Base-by-base conservation (phyloP, 805 yeast genomes). In the Nakazawaea peltata region DNA sequence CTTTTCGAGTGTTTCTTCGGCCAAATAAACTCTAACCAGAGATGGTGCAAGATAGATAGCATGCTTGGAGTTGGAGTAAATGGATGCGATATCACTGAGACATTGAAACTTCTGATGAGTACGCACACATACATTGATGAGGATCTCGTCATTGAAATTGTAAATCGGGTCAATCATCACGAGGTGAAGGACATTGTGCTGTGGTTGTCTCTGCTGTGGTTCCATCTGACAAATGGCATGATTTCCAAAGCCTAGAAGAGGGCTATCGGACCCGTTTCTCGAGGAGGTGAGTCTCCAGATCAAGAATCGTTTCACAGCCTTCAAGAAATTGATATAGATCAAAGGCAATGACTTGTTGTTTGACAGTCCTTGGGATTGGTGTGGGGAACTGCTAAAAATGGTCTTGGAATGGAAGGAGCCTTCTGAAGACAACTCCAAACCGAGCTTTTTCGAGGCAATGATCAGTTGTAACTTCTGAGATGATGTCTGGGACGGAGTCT, bases 31-130 rank as follows among this genome's bases (percentile, higher is more conserved):
- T 31, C 77, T 55, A 10, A 72, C 71, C 1, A 77, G 79, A 8
- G 77, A 68, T 1, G 81, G 81, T 13, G 70, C 71, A 21, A 74
- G 41, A 41, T 73, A 72, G 2, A 72, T 41, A 1, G 69, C 72
- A 46, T 56, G 56, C 6, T 25, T 25, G 13, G 7, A 7, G 19
- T 12, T 13, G 19, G 12, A 5, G 19, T 5, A 12, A 7, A 7
- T 27, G 7, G 5, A 17, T 6, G 19, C 19, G 27, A 7, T 12
- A 10, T n/a, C 15, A 15, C 11, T 15, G 19, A 27, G 15, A 7
- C 19, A 6, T 6, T 6, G 6, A 6, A 27, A 16, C 19, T 21
- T 10, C 10, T 9, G 29, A 12, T 27, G 29, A 7, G 19, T 25
- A 44, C 49, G 37, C 45, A 45, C 12, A 50, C 60, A 50, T 16